Evolutionary conservation across 1,284 basidiomycete species (phyloP).

Genomic region (Melampsora larici-populina): DNA sequence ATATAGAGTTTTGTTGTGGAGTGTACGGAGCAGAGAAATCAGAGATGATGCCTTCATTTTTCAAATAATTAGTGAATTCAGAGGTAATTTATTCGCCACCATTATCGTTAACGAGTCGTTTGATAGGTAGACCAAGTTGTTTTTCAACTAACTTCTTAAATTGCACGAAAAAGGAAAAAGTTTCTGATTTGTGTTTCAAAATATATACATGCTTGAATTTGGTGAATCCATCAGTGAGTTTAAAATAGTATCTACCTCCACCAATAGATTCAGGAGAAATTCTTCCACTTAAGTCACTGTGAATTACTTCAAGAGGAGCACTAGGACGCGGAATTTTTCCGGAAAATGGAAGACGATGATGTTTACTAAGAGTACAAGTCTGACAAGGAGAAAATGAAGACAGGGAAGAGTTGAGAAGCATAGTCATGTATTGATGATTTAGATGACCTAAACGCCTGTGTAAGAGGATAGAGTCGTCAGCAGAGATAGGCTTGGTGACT

Average conservation of each 20-base stretch:
- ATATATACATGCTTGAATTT: background rate
- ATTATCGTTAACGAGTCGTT: constrained; percentile 53
- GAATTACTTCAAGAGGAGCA: too few relatives aligned
- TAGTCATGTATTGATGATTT: background rate
- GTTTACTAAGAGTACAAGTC: constrained; percentile 9
- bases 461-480: background rate
- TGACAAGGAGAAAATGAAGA: background rate
- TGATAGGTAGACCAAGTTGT: constrained; percentile 50
- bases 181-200: constrained; percentile 21
- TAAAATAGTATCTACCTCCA: too few relatives aligned
- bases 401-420: background rate
- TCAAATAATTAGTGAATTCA: constrained; percentile 50
- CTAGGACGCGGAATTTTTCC: background rate
- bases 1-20: constrained; percentile 45
- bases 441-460: constrained; percentile 9
- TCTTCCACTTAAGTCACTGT: too few relatives aligned
- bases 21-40: constrained; percentile 54
- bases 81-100: constrained; percentile 51
- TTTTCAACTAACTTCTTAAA: constrained; percentile 44
- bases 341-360: constrained; percentile 9
- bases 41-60: constrained; percentile 50
- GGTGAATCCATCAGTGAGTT: too few relatives aligned
- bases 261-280: too few relatives aligned
- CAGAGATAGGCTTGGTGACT: background rate
- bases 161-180: background rate